phyloP scores from a whole-genome alignment of 306 rosid genomes.

The Citrullus amarus region DNA sequence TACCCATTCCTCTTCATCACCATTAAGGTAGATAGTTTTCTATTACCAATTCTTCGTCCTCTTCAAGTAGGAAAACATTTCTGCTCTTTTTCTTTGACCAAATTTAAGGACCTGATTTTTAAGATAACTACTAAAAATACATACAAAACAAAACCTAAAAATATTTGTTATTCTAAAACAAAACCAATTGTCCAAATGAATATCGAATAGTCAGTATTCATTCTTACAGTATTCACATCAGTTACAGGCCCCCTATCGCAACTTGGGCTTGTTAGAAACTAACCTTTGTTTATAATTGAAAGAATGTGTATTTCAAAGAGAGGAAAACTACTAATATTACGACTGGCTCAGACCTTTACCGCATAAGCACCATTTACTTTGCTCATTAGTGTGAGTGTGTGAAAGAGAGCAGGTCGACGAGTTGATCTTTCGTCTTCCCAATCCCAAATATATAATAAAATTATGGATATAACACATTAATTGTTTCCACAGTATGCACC shows the following conservation, averaged over 20 bases:
- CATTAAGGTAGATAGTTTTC: neutral
- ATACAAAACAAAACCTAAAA: neutral
- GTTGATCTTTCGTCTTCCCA: neutral
- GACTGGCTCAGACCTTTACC: neutral
- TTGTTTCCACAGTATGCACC: constrained; percentile 3
- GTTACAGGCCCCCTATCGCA: neutral
- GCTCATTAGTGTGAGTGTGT: neutral
- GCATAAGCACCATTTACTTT: neutral
- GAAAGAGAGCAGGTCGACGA: neutral
- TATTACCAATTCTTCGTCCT: neutral
- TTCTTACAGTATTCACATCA: neutral
- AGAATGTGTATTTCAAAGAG: neutral
- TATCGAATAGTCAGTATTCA: neutral
- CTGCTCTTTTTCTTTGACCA: neutral
- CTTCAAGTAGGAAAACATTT: neutral
- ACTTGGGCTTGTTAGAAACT: neutral
- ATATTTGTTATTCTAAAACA: neutral
- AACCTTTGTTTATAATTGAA: neutral
- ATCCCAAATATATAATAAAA: neutral
- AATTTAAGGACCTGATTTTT: neutral
- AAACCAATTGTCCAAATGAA: neutral
- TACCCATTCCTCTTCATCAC: neutral
- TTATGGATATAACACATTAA: neutral
- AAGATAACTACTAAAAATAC: neutral
- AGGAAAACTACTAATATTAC: neutral